Percentiles rank a stretch among this genome's conserved stretches.
Conservation (phyloP, 306 rosid genomes). For the Benincasa hispida region DNA sequence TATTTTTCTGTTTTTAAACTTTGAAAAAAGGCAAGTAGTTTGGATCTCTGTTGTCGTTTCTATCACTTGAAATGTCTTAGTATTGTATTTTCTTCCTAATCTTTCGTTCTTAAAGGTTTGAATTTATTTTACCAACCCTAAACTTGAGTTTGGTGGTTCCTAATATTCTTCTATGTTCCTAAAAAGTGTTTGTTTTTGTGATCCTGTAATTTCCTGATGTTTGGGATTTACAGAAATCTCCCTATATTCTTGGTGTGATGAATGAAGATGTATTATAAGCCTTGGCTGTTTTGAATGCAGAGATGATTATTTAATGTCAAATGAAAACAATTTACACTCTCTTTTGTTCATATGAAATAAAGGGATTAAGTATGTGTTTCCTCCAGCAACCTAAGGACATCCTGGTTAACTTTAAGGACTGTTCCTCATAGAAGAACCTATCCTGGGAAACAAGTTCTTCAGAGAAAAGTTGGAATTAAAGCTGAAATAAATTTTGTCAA, state of each 20-base stretch:
- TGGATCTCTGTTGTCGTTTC: no score
- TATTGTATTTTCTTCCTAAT: background rate
- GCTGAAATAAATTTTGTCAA: conserved; percentile 65
- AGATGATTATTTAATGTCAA: background rate
- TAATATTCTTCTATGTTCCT: background rate
- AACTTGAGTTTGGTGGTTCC: background rate
- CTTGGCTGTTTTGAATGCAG: background rate
- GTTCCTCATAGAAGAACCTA: conserved; percentile 26
- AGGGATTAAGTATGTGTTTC: conserved; percentile 30
- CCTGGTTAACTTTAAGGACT: conserved; percentile 43
- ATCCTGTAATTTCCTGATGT: background rate
- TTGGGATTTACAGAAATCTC: background rate
- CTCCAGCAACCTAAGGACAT: conserved; percentile 51
- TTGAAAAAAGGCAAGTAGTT: no score
- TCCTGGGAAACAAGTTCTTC: conserved; percentile 25
- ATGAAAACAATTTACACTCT: background rate
- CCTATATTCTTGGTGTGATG: background rate
- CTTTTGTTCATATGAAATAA: conserved; percentile 5
- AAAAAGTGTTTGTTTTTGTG: background rate
- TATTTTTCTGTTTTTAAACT: no score
- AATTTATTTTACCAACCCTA: background rate
- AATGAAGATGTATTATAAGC: background rate
- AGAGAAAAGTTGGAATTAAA: conserved; percentile 29
- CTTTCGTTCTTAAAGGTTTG: background rate
- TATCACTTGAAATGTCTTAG: no score